These are phyloP conservation scores for Fusarium longipes DNA, from an alignment of 2,329 filamentous ascomycete species.

Conservation along the genomic window DNA sequence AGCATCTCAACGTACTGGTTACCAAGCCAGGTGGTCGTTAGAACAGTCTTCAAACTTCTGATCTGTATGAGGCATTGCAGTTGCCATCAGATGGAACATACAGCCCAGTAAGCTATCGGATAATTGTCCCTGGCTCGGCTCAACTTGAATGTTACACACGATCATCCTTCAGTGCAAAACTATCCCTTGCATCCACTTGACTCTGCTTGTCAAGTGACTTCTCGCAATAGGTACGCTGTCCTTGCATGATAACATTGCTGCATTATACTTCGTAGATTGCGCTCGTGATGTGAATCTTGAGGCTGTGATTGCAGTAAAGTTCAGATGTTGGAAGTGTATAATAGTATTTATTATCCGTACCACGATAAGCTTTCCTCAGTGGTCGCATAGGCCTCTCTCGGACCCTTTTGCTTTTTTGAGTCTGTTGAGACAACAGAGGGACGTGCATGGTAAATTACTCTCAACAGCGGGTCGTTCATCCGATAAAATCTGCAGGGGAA, in stretches of 20 bases:
- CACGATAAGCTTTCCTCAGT: neutral
- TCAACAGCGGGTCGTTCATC: neutral
- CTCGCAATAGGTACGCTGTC: neutral
- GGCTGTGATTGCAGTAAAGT: neutral
- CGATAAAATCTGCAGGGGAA: neutral
- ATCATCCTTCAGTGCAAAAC: neutral
- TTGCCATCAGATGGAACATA: neutral
- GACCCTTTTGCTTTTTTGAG: neutral
- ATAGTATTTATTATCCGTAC: too few species aligned
- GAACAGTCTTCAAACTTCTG: neutral
- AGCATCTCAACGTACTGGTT: neutral
- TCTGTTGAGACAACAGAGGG: constrained; percentile 1
- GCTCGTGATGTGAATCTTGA: neutral
- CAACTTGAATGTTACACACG: constrained; percentile 1
- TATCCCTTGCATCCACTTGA: constrained; percentile 23
- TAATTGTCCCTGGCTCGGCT: constrained; percentile 1
- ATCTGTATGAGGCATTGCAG: neutral
- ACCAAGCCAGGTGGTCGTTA: neutral
- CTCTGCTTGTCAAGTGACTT: neutral
- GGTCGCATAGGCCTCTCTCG: neutral
- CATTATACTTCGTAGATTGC: neutral
- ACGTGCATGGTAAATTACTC: constrained; percentile 4
- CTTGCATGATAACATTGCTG: neutral
- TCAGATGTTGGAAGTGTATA: neutral
- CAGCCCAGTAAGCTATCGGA: neutral